Conservation (phyloP, 495 filamentous ascomycete genomes). For the Clavariopsis aquatica region DNA sequence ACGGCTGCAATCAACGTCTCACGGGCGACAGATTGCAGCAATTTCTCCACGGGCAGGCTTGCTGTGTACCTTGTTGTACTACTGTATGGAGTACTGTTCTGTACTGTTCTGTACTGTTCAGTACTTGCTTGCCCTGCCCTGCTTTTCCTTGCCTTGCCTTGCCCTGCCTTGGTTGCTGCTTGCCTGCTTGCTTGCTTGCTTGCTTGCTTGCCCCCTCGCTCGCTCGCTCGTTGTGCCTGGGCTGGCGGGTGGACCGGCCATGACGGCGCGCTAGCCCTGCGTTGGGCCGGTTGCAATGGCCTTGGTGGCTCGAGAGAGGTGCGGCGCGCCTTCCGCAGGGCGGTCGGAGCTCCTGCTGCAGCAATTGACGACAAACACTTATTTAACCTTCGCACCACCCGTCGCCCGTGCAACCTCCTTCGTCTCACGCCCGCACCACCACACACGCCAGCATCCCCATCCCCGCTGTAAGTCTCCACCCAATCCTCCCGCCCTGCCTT, state of each 20-base stretch:
- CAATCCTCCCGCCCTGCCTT: neutral
- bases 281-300: neutral
- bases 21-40: neutral
- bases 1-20: neutral
- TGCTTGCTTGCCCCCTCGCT: neutral
- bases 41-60: too few relatives aligned
- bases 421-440: constrained; percentile 2
- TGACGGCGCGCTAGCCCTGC: neutral
- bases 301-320: neutral
- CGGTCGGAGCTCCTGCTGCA: neutral
- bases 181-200: too few relatives aligned
- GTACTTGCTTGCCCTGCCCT: too few relatives aligned
- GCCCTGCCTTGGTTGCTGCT: too few relatives aligned
- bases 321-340: constrained; percentile 9
- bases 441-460: constrained; percentile 23
- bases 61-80: too few relatives aligned
- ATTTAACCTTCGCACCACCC: constrained; percentile 5
- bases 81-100: too few relatives aligned
- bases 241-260: neutral
- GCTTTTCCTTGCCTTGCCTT: too few relatives aligned
- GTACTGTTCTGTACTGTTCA: too few relatives aligned
- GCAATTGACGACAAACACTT: constrained; percentile 6
- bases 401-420: constrained; percentile 10
- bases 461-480: constrained; percentile 23
- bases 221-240: neutral